Conservation (phyloP, 352 stramenopile genomes). For the Pythium sp. region DNA sequence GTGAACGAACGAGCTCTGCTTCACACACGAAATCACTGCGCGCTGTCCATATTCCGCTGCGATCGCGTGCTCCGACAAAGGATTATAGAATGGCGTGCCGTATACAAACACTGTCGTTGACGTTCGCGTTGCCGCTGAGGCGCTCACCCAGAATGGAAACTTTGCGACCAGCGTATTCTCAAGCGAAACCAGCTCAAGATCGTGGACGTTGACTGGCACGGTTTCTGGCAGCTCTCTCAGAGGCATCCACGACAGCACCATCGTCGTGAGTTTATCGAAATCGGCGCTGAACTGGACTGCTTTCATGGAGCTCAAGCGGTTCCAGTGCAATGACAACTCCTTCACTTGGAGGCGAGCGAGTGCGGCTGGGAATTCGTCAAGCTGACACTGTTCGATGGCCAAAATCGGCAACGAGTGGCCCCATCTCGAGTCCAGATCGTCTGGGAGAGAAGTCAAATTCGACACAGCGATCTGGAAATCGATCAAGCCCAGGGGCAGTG, state of each 20-base stretch:
- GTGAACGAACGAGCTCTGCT: neutral
- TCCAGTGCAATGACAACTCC: slow-evolving; percentile 1
- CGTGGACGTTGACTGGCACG: neutral
- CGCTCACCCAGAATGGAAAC: neutral
- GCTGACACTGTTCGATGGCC: neutral
- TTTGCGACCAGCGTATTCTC: slow-evolving; percentile 1
- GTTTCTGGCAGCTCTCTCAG: neutral
- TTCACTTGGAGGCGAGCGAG: slow-evolving; percentile 5
- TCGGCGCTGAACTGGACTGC: neutral
- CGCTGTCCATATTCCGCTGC: neutral
- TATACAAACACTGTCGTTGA: neutral
- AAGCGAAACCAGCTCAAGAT: slow-evolving; percentile 3
- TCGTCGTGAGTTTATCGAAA: neutral
- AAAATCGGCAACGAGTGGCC: neutral
- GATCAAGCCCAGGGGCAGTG: slow-evolving; percentile 12
- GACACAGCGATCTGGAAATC: slow-evolving; percentile 19
- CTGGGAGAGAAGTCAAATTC: slow-evolving; percentile 17
- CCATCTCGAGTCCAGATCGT: slow-evolving; percentile 11
- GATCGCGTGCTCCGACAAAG: neutral
- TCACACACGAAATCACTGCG: slow-evolving; percentile 1
- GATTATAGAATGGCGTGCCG: slow-evolving; percentile 2
- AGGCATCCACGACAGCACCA: slow-evolving; percentile 12
- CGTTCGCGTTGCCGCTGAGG: neutral
- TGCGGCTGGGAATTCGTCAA: neutral
- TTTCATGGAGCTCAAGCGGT: neutral